phyloP scores from a whole-genome alignment of 1,284 basidiomycete species.

The Ceratobasidium papillatum region DNA sequence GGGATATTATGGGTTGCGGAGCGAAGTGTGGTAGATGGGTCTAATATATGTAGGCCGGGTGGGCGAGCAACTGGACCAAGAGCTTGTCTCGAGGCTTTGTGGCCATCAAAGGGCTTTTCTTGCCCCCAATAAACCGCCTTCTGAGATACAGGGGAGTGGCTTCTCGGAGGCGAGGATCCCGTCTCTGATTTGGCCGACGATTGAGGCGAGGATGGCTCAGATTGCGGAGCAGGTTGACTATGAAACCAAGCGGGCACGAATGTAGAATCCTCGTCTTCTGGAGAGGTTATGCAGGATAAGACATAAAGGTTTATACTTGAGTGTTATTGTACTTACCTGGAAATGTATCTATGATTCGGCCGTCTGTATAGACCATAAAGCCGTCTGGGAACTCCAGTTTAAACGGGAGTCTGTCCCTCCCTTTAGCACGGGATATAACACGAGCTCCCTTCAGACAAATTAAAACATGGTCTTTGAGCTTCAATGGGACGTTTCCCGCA shows the following conservation, averaged over 20 bases:
- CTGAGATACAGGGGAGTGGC: neutral
- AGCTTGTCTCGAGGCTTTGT: neutral
- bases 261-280: neutral
- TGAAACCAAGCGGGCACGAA: slow-evolving; percentile 7
- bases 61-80: neutral
- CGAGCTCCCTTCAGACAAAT: slow-evolving; percentile 22
- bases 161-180: neutral
- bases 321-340: slow-evolving; percentile 3
- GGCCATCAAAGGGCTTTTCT: neutral
- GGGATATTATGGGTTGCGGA: neutral
- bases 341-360: slow-evolving; percentile 23
- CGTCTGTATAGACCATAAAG: slow-evolving; percentile 1
- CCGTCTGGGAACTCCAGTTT: slow-evolving; percentile 24
- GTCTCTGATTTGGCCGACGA: neutral
- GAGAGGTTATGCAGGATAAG: neutral
- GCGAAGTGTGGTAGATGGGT: neutral
- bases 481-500: neutral
- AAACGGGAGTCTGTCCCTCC: slow-evolving; percentile 8
- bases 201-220: slow-evolving; percentile 10
- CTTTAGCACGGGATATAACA: neutral
- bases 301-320: neutral
- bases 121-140: neutral
- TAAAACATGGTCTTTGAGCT: neutral
- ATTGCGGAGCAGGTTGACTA: neutral
- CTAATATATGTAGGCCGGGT: neutral